Evolutionary conservation across 495 filamentous ascomycete species (phyloP), one percentile per base, ranked within the genome.

Genomic region (Parathielavia hyrcaniae): DNA sequence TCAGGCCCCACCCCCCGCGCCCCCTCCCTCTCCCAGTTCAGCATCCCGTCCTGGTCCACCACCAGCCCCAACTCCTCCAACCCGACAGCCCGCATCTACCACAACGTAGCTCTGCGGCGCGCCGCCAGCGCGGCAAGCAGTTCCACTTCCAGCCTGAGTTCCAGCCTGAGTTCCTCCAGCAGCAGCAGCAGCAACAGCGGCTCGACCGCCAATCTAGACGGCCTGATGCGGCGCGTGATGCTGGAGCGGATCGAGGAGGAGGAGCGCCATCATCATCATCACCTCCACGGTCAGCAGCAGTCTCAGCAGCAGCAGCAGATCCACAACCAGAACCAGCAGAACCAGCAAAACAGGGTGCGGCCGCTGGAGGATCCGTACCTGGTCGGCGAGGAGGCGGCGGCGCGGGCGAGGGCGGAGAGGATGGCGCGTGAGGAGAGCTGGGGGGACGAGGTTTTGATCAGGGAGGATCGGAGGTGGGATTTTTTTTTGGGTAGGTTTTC

Each of bases 341-440:
- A n/a, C n/a, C n/a, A n/a, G n/a, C n/a, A n/a, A n/a, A 62, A 61
- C 41, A 58, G 62, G 19, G 49, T 73, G 13, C 64, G 75, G n/a
- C 76, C 75, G 23, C 71, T 77, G 22, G 79, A 81, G 63, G 79
- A 81, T 59, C 79, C 77, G 8, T 70, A 77, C 20, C 69, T 81
- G 8, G 79, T 80, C 0, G 79, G 79, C 35, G 78, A 82, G 67
- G 70, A 73, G 58, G 78, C 74, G 12, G 78, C 79, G 19, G 67
- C 68, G 19, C 57, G 63, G 49, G 78, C 77, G 19, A 59, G 73
- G 50, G 61, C 58, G 43, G 73, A 77, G 68, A 70, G 78, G 60
- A 56, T 77, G 48, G 75, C 72, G 35, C 57, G 75, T 47, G 72
- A 80, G 69, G 71, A 67, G 35, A 68, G 75, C 67, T 69, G 67